These are phyloP conservation scores for Candida mattraensis DNA, from an alignment of 805 yeast species.

Conservation along the genomic window DNA sequence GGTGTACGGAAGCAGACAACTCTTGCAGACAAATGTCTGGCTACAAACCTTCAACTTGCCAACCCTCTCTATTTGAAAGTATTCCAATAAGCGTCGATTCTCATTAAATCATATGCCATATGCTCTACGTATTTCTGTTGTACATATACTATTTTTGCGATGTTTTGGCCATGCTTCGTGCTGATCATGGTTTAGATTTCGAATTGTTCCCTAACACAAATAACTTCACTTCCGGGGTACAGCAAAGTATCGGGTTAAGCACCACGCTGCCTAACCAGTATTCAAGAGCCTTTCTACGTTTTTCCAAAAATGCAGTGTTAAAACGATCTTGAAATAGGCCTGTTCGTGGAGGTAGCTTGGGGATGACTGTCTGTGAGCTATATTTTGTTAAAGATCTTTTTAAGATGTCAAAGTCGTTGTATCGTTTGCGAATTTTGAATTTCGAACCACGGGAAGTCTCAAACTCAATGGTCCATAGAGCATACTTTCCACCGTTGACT, in stretches of 20 bases:
- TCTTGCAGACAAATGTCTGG: too few relatives aligned
- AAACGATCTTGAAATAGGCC: slow-evolving; percentile 27
- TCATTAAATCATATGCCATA: too few relatives aligned
- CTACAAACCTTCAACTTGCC: slow-evolving; percentile 4
- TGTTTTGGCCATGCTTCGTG: too few relatives aligned
- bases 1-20: too few relatives aligned
- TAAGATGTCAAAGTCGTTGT: slow-evolving; percentile 59
- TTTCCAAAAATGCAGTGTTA: slow-evolving; percentile 46
- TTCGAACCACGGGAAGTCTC: slow-evolving; percentile 34
- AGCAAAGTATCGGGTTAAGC: slow-evolving; percentile 47
- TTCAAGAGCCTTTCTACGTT: slow-evolving; percentile 56
- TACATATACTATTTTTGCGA: too few relatives aligned
- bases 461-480: slow-evolving; percentile 31
- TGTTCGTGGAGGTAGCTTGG: slow-evolving; percentile 53
- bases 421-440: slow-evolving; percentile 56
- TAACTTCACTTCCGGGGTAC: slow-evolving; percentile 37
- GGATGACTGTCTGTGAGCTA: slow-evolving; percentile 41
- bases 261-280: slow-evolving; percentile 57
- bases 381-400: slow-evolving; percentile 40
- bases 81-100: too few relatives aligned
- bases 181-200: too few relatives aligned
- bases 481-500: slow-evolving; percentile 27
- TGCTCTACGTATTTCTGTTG: too few relatives aligned
- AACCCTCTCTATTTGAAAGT: slow-evolving; percentile 2
- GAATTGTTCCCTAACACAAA: slow-evolving; percentile 33